Base-by-base conservation (phyloP, 257 asterid species). In the Lavandula angustifolia region DNA sequence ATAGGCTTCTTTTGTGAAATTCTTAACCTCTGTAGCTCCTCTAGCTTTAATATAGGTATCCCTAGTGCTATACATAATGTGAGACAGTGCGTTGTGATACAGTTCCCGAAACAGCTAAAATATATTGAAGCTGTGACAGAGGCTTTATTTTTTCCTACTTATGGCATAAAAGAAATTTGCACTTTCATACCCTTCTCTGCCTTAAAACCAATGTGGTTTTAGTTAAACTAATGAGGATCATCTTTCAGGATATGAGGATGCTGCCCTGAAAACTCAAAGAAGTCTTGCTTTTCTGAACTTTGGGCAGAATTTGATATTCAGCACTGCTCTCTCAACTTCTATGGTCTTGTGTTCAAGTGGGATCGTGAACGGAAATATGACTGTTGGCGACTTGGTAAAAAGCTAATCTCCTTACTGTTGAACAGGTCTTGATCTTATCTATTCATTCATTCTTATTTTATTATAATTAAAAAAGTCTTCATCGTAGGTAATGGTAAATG, bases 341-440 rank as follows among this genome's bases (percentile, higher is more conserved):
- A 92, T 92, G 99, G 94, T 92, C 58, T 64, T 84, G 81, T 92
- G 96, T 58, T 85, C 99, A 48, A 75, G 80, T 73, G 99, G 99
- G 77, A 86, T 92, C 56, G 82, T 89, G 94, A 76, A 75, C 41
- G 89, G 94, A 62, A 81, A 68, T 69, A 80, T 92, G 97, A 92
- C 99, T 43, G 92, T 92, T 68, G 99, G 99, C 46, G 99, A 92
- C 88, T 81, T 92, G 96, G 99, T 92, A 84, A 60, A 66, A 48
- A 48, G 16, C 64, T 66, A 46, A 31, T 66, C 38, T 46, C 64
- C 58, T 50, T 18, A 54, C 65, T 52, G 55, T 59, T 56, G 29
- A 18, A 53, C 9, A 64, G 12, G 60, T 54, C n/a, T 47, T 44
- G 59, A 31, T 60, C 52, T 64, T 54, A 49, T 53, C 47, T 29